Evolutionary conservation across 495 filamentous ascomycete genomes (phyloP), one percentile per base, ranked within the genome.

Genomic region (Hypoxylon fragiforme): DNA sequence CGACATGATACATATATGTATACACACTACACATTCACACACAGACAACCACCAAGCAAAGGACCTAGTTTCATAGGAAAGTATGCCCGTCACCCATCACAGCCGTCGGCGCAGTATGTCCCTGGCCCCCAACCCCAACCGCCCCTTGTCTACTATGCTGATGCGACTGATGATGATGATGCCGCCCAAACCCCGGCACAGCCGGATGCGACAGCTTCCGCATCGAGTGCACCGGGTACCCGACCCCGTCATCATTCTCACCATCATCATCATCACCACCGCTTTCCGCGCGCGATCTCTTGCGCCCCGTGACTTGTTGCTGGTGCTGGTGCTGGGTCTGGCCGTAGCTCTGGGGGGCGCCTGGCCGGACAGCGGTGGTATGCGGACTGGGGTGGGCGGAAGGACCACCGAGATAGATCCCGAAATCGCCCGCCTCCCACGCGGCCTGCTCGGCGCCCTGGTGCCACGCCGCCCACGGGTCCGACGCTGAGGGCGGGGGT

Each of bases 71-170:
- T n/a, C n/a, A n/a, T n/a, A n/a, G n/a, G n/a, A n/a, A n/a, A n/a
- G n/a, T n/a, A n/a, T 42, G 35, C 3, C 48, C 63, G 16, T 63
- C 63, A 28, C 60, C 63, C 63, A 66, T 66, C 5, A 60, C 45
- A 15, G 63, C 63, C 15, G 63, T 52, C n/a, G 63, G 63, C 22
- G 60, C 59, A 15, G 34, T 48, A n/a, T 35, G 45, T 18, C 20
- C 28, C 18, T 16, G 54, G 24, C 9, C 21, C 22, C n/a, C n/a
- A n/a, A n/a, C n/a, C n/a, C n/a, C n/a, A n/a, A n/a, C n/a, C n/a
- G n/a, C n/a, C n/a, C n/a, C n/a, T 9, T 28, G 24, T 28, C 24
- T 9, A 4, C 24, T 9, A 4, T 28, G 24, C 24, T 9, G 4
- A 9, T 28, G 24, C 24, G n/a, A n/a, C n/a, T 9, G 4, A 28